These are phyloP conservation scores for Alternaria viburni DNA, from an alignment of 2,329 filamentous ascomycete species.

Conservation along the genomic window DNA sequence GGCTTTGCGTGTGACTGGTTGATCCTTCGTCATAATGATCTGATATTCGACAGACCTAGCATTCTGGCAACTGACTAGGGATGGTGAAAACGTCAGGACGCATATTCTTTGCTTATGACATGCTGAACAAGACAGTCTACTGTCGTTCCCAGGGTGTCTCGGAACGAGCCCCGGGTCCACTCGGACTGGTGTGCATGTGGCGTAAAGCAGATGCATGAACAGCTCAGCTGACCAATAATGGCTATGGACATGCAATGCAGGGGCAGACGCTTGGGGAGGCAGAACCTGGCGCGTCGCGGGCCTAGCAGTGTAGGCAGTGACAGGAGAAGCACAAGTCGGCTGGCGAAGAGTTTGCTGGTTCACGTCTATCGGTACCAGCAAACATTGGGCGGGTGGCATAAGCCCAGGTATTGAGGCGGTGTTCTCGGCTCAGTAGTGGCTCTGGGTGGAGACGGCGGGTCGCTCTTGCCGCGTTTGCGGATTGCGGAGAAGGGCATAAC, in stretches of 20 bases:
- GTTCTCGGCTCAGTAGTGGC: slow-evolving; percentile 11
- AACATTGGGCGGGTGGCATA: background rate
- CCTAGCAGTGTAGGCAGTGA: background rate
- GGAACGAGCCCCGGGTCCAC: background rate
- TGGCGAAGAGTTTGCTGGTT: background rate
- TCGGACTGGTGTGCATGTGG: slow-evolving; percentile 1
- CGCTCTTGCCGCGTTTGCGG: slow-evolving; percentile 30
- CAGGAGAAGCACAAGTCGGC: background rate
- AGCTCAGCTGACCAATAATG: slow-evolving; percentile 1
- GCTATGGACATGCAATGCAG: slow-evolving; percentile 3
- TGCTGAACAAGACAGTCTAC: background rate
- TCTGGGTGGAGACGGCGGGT: slow-evolving; percentile 25
- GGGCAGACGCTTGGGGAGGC: slow-evolving; percentile 6
- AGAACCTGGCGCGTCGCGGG: slow-evolving; percentile 5
- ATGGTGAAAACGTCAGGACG: background rate
- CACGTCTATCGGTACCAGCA: background rate
- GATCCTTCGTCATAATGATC: background rate
- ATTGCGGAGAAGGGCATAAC: slow-evolving; percentile 29
- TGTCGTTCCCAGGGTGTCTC: background rate
- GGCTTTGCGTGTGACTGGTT: background rate
- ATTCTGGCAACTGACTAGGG: background rate
- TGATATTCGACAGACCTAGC: background rate
- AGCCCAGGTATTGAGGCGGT: slow-evolving; percentile 2
- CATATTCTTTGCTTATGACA: background rate
- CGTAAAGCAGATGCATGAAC: slow-evolving; percentile 1